Evolutionary conservation across 495 filamentous ascomycete species (phyloP).

Genomic region (Recurvomyces mirabilis): DNA sequence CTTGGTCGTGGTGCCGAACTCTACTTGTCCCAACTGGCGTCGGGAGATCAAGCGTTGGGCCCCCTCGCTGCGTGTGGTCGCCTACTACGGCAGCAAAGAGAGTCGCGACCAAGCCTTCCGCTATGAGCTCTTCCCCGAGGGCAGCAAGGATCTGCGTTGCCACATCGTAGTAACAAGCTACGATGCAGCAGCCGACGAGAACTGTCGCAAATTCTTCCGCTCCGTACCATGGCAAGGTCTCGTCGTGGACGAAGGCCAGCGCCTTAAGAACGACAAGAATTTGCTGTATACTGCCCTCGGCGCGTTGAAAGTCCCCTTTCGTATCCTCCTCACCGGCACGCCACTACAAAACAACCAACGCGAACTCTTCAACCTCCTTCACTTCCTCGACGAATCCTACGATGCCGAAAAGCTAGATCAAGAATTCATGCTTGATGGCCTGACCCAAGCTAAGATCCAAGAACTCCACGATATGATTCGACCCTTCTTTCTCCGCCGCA

Average conservation of each 20-base stretch:
- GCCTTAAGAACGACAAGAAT: slow-evolving; percentile 86
- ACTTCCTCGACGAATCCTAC: slow-evolving; percentile 68
- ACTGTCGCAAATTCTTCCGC: slow-evolving; percentile 50
- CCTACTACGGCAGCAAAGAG: slow-evolving; percentile 68
- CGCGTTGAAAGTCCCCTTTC: slow-evolving; percentile 62
- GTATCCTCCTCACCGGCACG: slow-evolving; percentile 73
- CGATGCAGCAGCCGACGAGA: slow-evolving; percentile 64
- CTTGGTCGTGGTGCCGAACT: slow-evolving; percentile 83
- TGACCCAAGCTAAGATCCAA: slow-evolving; percentile 69
- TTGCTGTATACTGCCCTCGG: slow-evolving; percentile 64
- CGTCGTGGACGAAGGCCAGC: slow-evolving; percentile 91
- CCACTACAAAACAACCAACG: slow-evolving; percentile 91
- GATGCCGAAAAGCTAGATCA: slow-evolving; percentile 62
- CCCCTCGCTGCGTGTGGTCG: slow-evolving; percentile 72
- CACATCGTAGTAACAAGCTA: slow-evolving; percentile 95
- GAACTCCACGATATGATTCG: slow-evolving; percentile 75
- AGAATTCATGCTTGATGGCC: slow-evolving; percentile 46
- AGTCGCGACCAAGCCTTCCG: slow-evolving; percentile 58
- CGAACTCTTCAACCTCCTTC: slow-evolving; percentile 88
- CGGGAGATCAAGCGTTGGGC: slow-evolving; percentile 93
- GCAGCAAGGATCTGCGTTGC: slow-evolving; percentile 52
- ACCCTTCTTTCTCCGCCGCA: slow-evolving; percentile 71
- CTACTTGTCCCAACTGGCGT: slow-evolving; percentile 93
- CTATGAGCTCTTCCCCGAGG: slow-evolving; percentile 73
- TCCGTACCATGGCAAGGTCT: slow-evolving; percentile 73